A percentile compares a stretch with the other conserved stretches of the same genome.
These are phyloP conservation scores for Paramecium primaurelia DNA, from an alignment of 73 alveolate species.

Conservation along the genomic window DNA sequence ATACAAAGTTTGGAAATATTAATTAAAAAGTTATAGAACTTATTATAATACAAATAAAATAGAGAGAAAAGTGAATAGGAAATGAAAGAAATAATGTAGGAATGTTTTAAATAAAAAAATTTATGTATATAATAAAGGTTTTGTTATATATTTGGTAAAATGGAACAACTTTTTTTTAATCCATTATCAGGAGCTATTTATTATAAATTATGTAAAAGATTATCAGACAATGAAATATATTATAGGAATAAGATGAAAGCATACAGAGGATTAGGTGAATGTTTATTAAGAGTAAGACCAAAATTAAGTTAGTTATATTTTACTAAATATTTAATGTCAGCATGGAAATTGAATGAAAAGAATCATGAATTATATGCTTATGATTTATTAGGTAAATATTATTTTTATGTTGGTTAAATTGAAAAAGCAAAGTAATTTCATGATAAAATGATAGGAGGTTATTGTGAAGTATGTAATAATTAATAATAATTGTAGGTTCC, in stretches of 20 bases:
- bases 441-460: conserved; percentile 23
- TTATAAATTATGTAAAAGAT: conserved; percentile 9
- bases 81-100: background rate
- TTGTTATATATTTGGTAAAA: conserved; percentile 9
- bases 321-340: conserved; percentile 35
- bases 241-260: conserved; percentile 22
- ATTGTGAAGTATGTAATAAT: conserved; percentile 26
- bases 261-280: background rate
- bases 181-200: conserved; percentile 13
- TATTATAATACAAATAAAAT: background rate
- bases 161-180: conserved; percentile 5
- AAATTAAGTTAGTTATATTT: conserved; percentile 4
- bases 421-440: conserved; percentile 13
- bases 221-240: background rate
- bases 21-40: background rate
- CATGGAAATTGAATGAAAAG: conserved; percentile 26
- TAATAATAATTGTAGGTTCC: background rate
- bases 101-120: background rate
- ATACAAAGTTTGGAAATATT: background rate
- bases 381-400: conserved; percentile 24
- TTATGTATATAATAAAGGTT: background rate
- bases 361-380: conserved; percentile 29
- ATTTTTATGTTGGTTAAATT: conserved; percentile 6
- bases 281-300: background rate
- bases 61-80: background rate